Conservation (phyloP, 495 filamentous ascomycete genomes). For the Extremus antarcticus region DNA sequence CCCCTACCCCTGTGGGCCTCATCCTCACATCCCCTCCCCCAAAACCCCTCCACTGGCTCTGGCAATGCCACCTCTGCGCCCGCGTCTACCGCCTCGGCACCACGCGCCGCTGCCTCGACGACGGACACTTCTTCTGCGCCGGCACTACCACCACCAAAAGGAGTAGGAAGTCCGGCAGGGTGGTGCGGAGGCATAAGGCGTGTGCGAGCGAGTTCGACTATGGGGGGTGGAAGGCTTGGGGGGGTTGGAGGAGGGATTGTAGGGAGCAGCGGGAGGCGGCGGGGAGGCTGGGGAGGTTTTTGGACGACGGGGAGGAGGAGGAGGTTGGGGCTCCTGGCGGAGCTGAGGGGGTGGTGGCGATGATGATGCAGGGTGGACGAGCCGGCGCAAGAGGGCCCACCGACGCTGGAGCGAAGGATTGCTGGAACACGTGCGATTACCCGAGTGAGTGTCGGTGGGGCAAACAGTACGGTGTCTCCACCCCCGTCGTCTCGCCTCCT, state of each 20-base stretch:
- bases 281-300: slow-evolving; percentile 3
- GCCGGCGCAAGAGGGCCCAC: too few relatives aligned
- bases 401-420: slow-evolving; percentile 21
- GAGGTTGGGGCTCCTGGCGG: not conserved
- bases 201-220: slow-evolving; percentile 41
- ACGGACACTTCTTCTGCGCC: slow-evolving; percentile 40
- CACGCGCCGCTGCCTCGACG: slow-evolving; percentile 39
- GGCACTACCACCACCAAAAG: slow-evolving; percentile 30
- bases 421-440: slow-evolving; percentile 30
- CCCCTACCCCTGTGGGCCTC: not conserved
- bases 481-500: not conserved
- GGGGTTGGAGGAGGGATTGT: slow-evolving; percentile 27
- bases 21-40: slow-evolving; percentile 10
- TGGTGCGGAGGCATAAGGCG: slow-evolving; percentile 27
- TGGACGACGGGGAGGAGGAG: not conserved
- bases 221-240: slow-evolving; percentile 34
- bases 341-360: not conserved
- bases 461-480: slow-evolving; percentile 14
- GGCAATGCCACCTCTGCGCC: slow-evolving; percentile 38
- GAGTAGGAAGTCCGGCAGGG: slow-evolving; percentile 14
- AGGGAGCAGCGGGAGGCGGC: not conserved
- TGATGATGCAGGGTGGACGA: too few relatives aligned
- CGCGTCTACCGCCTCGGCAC: slow-evolving; percentile 32
- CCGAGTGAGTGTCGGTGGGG: slow-evolving; percentile 33
- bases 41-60: slow-evolving; percentile 34